Conservation (phyloP, 257 asterid genomes). For the Plantago elongata region DNA sequence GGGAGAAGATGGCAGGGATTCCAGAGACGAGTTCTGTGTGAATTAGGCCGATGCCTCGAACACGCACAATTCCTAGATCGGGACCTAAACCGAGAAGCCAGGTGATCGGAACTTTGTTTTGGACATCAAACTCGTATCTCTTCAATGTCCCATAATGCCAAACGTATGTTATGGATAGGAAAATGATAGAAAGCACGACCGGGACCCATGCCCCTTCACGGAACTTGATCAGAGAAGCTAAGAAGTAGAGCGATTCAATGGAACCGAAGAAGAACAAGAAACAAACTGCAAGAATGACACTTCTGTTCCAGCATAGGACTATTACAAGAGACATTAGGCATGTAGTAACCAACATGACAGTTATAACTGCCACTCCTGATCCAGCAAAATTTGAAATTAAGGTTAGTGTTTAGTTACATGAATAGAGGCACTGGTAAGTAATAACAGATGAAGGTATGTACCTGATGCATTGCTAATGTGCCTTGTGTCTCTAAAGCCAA, state of each 20-base stretch:
- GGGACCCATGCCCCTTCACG: conserved; percentile 76
- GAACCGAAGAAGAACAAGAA: conserved; percentile 38
- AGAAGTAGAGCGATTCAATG: conserved; percentile 58
- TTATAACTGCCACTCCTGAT: conserved; percentile 29
- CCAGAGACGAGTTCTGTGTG: conserved; percentile 50
- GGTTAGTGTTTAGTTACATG: neutral
- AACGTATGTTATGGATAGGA: conserved; percentile 39
- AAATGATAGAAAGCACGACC: conserved; percentile 37
- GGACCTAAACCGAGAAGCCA: conserved; percentile 50
- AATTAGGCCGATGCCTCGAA: conserved; percentile 56
- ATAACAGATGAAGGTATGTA: neutral
- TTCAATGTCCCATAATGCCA: conserved; percentile 61
- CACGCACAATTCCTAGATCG: conserved; percentile 57
- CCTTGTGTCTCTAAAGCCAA: conserved; percentile 28
- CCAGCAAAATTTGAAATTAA: neutral
- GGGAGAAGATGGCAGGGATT: conserved; percentile 55
- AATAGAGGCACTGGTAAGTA: neutral
- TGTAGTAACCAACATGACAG: conserved; percentile 31
- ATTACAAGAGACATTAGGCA: conserved; percentile 34
- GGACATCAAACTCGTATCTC: conserved; percentile 52
- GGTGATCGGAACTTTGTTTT: conserved; percentile 45
- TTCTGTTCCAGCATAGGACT: conserved; percentile 29
- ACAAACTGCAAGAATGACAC: conserved; percentile 16
- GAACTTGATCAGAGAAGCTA: conserved; percentile 60
- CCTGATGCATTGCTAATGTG: conserved; percentile 32